These are phyloP conservation scores for Aspergillus indologenus DNA, from an alignment of 495 filamentous ascomycete species.

Conservation along the genomic window DNA sequence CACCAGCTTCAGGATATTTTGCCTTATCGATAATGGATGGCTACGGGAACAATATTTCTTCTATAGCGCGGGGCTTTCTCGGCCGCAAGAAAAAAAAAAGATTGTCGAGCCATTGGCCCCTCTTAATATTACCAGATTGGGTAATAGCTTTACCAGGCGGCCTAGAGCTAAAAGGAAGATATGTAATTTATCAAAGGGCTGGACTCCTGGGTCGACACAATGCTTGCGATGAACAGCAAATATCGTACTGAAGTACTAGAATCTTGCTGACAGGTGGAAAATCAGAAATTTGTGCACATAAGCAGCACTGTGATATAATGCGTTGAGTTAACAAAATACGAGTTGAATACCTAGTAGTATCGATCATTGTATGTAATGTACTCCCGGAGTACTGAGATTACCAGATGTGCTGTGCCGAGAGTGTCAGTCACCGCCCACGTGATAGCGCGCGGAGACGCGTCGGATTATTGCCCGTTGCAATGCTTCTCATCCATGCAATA, in stretches of 20 bases:
- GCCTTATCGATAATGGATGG: not conserved
- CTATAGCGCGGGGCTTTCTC: conserved; percentile 1
- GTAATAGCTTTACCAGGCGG: not conserved
- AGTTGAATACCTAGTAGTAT: too few species aligned
- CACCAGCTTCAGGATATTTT: not conserved
- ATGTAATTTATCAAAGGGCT: not conserved
- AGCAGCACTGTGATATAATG: too few species aligned
- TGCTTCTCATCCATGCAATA: not conserved
- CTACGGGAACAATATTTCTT: not conserved
- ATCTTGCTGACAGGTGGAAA: too few species aligned
- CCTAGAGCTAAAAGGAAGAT: too few species aligned
- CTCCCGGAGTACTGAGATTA: not conserved
- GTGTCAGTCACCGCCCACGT: conserved; percentile 22
- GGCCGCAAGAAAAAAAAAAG: conserved; percentile 1
- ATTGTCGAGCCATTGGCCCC: not conserved
- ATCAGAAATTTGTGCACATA: too few species aligned
- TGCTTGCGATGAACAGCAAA: too few species aligned
- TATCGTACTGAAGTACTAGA: too few species aligned
- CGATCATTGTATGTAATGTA: too few species aligned
- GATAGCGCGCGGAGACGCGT: conserved; percentile 25
- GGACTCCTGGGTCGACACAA: not conserved
- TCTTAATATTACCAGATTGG: not conserved
- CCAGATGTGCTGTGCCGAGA: not conserved
- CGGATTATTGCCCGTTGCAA: conserved; percentile 2
- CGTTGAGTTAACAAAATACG: too few species aligned